Evolutionary conservation across 306 rosid species (phyloP).

Genomic region (Boehmeria nivea): DNA sequence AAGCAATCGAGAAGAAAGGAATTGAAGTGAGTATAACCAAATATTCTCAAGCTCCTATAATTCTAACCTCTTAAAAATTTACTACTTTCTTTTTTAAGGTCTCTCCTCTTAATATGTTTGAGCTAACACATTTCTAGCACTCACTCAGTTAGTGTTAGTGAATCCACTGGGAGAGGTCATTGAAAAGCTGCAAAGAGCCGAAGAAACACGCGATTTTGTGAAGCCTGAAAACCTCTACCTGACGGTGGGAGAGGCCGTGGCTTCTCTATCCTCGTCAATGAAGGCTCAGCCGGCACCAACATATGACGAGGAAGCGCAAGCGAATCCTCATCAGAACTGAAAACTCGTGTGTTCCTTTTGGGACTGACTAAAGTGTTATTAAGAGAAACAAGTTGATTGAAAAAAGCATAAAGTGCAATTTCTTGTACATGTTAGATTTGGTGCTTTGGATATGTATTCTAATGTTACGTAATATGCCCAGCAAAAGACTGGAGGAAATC

Average conservation of each 20-base stretch:
- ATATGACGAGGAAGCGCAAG: slow-evolving; percentile 19
- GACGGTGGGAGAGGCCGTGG: slow-evolving; percentile 73
- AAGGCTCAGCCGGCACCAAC: slow-evolving; percentile 29
- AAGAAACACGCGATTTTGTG: slow-evolving; percentile 35
- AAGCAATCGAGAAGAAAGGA: slow-evolving; percentile 44
- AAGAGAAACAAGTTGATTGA: no score
- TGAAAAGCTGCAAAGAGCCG: slow-evolving; percentile 52
- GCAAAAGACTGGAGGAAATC: no score
- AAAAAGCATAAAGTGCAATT: no score
- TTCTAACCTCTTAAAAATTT: no score
- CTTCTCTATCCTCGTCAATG: slow-evolving; percentile 45
- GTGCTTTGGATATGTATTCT: no score
- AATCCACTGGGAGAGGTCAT: slow-evolving; percentile 85
- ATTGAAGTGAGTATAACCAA: slow-evolving; percentile 42
- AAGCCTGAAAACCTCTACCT: slow-evolving; percentile 48
- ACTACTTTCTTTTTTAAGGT: background rate
- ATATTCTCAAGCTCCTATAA: background rate
- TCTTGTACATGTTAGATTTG: no score
- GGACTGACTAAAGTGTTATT: background rate
- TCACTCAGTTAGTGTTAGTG: slow-evolving; percentile 70
- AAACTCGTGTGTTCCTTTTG: background rate
- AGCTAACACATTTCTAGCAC: background rate
- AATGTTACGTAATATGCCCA: no score
- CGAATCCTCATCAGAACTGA: slow-evolving; percentile 5
- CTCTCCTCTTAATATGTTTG: background rate